Evolutionary conservation across 1,139 yeast species (phyloP), one percentile per base, ranked within the genome.

Genomic region (Yamadazyma epiphylla): DNA sequence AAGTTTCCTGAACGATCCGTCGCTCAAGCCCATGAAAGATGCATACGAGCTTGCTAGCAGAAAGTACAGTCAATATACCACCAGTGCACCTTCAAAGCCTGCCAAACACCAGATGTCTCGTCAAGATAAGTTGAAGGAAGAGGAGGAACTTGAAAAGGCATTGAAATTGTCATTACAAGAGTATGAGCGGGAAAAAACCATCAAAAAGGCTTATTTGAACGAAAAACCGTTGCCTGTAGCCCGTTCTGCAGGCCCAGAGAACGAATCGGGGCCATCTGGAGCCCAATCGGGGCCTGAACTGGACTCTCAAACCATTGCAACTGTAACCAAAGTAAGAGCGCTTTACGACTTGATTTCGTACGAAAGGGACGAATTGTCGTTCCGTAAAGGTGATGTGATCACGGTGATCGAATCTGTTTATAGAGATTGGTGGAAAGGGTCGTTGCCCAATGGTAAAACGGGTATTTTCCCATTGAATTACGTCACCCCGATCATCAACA

Each of bases 381-480:
- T 83, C 51, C 66, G 76, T 27, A 80, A 78, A 45, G 89, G 87
- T 14, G 94, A 83, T 49, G 65, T 80, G 3, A 89, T 91, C 29
- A 81, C 83, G 1, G 95, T 91, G 1, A 70, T 89, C 28, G 97
- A 88, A 48, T 74, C 85, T 12, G 95, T 85, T 5, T 88, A 88
- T 55, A 72, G 87, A 39, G 97, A 91, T 53, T 91, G 98, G 98
- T 86, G 96, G 84, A 72, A 87, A 44, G 98, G 98, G 4, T 77
- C 91, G 4, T 60, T 89, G 30, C 58, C 71, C 4, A 70, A 75
- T 35, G 96, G 96, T 0, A 71, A 70, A 34, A 68, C 78, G 27
- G 98, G 98, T 17, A 82, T 91, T n/a, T 88, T 91, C 58, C 98
- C 98, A 0, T 70, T 86, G 35, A 91, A 91, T 55, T 91, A 91